Conservation (phyloP, 108 stramenopile genomes). For the Stephanodiscus minutulus region DNA sequence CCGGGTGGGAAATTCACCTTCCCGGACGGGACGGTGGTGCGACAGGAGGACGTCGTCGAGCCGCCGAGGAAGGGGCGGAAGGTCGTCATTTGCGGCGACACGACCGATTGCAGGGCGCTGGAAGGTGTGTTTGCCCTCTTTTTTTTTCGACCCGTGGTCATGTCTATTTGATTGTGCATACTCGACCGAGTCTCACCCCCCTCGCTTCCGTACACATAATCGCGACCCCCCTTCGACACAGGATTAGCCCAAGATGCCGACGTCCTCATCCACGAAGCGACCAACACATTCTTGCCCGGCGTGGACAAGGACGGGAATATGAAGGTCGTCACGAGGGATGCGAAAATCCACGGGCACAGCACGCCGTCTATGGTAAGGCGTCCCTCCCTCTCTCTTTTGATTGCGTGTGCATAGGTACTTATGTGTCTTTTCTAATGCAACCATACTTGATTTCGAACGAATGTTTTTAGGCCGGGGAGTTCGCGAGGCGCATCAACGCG, state of each 20-base stretch:
- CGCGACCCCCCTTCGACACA: constrained; percentile 11
- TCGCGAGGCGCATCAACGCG: constrained; percentile 68
- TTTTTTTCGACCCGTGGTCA: too few species aligned
- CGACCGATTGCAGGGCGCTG: constrained; percentile 71
- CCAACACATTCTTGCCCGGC: constrained; percentile 76
- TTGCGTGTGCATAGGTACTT: neutral
- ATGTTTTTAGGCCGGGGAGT: constrained; percentile 79
- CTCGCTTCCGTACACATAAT: neutral
- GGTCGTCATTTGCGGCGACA: constrained; percentile 94
- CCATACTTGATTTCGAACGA: too few species aligned
- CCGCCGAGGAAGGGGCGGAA: constrained; percentile 84
- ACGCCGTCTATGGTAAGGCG: constrained; percentile 70
- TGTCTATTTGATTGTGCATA: too few species aligned
- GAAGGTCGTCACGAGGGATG: constrained; percentile 60
- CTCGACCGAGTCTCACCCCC: neutral
- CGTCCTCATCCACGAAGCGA: constrained; percentile 91
- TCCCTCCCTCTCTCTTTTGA: neutral
- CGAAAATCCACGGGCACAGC: constrained; percentile 84
- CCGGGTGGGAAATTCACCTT: constrained; percentile 79
- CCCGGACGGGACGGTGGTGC: constrained; percentile 88
- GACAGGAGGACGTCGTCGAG: constrained; percentile 83
- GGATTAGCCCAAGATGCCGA: constrained; percentile 74
- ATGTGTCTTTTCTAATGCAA: too few species aligned
- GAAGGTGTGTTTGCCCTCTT: constrained; percentile 25
- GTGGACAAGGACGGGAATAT: constrained; percentile 69